phyloP scores from a whole-genome alignment of 2,329 filamentous ascomycete genomes.

The Fusarium sacchari region DNA sequence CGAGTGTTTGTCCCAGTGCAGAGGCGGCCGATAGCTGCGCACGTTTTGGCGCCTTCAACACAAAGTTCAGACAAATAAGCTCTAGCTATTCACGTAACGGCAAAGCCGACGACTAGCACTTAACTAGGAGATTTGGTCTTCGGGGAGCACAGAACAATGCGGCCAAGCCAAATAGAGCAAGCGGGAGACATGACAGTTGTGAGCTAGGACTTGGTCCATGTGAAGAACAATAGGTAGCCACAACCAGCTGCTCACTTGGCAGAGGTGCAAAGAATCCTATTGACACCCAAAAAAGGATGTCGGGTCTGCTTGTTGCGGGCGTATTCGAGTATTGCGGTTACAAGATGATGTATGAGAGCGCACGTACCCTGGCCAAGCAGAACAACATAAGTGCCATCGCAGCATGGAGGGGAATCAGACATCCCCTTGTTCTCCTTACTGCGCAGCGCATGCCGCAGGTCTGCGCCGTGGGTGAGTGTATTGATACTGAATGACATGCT shows the following conservation, averaged over 20 bases:
- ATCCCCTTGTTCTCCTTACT: background rate
- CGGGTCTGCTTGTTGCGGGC: constrained; percentile 9
- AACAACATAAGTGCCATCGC: background rate
- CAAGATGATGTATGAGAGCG: background rate
- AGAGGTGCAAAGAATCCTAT: constrained; percentile 13
- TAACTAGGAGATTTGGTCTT: background rate
- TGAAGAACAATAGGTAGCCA: constrained; percentile 28
- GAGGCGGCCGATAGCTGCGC: constrained; percentile 1
- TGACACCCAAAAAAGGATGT: constrained; percentile 14
- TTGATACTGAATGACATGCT: background rate
- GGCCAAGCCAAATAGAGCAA: constrained; percentile 4
- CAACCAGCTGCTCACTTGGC: constrained; percentile 7
- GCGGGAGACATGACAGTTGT: background rate
- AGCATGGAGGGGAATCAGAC: background rate
- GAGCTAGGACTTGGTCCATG: constrained; percentile 3
- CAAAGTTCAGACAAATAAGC: constrained; percentile 3
- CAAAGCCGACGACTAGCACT: constrained; percentile 8
- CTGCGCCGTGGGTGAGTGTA: background rate
- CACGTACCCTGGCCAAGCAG: background rate
- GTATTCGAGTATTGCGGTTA: constrained; percentile 7
- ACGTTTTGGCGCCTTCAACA: background rate
- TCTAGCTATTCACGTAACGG: constrained; percentile 15
- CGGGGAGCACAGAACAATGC: constrained; percentile 1
- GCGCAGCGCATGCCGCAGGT: background rate
- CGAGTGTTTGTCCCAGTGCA: background rate